Base-by-base conservation (phyloP, 176 grass and related monocot genomes). In the sorghum (Sorghum bicolor) region DNA sequence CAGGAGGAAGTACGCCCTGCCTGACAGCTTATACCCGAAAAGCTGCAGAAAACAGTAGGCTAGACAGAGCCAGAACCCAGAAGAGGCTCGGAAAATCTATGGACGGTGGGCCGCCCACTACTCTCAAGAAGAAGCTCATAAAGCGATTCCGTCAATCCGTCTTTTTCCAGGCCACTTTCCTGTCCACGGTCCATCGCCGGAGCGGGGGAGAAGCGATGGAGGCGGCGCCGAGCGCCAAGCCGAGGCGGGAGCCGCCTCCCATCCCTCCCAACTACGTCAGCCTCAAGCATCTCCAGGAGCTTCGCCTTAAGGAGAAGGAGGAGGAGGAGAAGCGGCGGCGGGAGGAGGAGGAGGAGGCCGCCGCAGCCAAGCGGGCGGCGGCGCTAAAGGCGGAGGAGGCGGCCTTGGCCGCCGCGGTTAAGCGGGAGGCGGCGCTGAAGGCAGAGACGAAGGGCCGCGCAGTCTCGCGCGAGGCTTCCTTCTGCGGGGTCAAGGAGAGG, bases 251-350 rank as follows among this genome's bases (percentile, higher is more conserved):
- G 47, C 36, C 15, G 15, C 88, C 88, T 64, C 73, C 75, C 12
- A 37, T 90, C 73, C 88, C 88, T 60, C 74, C 88, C 57, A 86
- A 90, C 88, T 90, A 90, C 57, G 73, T 86, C 79, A 90, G 83
- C 79, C 88, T 90, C 74, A 12, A 67, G 66, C 22, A 78, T 36
- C 88, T 90, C 73, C 73, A 31, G 66, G 79, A 90, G 73, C 88
- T 86, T n/a, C 88, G 79, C 10, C 57, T 57, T 10, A 82, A 53
- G 65, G 88, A 90, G 83, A 4, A 82, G 78, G 78, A 81, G 62
- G 37, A 75, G 82, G 48, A 50, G 82, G 39, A 86, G 68, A 31
- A 16, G 73, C 78, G 36, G 65, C 73, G 13, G 34, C 34, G 24
- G 34, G 20, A 33, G 38, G 52, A 13, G 77, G 50, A 12, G 62